Evolutionary conservation across 2,329 filamentous ascomycete genomes (phyloP), one percentile per base, ranked within the genome.

Genomic region (Emmonsia crescens): DNA sequence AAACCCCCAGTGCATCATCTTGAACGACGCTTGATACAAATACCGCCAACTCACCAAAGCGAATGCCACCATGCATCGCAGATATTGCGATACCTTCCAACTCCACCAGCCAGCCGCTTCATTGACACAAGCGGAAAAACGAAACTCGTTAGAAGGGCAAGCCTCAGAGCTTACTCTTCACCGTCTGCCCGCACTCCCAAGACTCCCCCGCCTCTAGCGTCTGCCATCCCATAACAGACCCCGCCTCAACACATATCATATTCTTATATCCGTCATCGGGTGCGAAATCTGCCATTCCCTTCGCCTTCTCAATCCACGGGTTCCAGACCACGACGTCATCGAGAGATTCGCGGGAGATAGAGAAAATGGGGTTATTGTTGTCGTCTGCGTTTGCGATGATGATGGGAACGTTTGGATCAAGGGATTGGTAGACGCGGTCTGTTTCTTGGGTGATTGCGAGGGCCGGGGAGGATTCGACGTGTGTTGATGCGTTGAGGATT

Each of bases 301-400:
- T 84, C 1, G 89, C 85, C 79, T 95, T 96, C 65, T 92, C 89
- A 48, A 82, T 81, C 91, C 93, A 96, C 1, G 94, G 94, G 76
- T 99, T 99, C 94, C 94, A 99, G 36, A 97, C 89, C 0, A 96
- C 93, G 19, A 94, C 86, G 67, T 97, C 90, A 64, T 84, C 83
- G 67, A 99, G 82, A 67, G 91, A 92, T 75, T 96, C 91, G 64
- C 94, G 85, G 48, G 88, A 84, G 61, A 97, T 81, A 63, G 86
- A 85, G 78, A 89, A 91, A 58, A 82, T 78, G 16, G 85, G 80
- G 70, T 82, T 82, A 54, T 80, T 75, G 51, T 78, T 85, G 0
- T 84, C 85, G 64, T 82, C 80, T 66, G 81, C 74, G 2, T 69
- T 63, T 3, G 73, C 69, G 14, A 72, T 64, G 14, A 76, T 66